Evolutionary conservation across 208 protist species (phyloP), one percentile per base, ranked within the genome.

Genomic region (Acanthamoeba culbertsoni): DNA sequence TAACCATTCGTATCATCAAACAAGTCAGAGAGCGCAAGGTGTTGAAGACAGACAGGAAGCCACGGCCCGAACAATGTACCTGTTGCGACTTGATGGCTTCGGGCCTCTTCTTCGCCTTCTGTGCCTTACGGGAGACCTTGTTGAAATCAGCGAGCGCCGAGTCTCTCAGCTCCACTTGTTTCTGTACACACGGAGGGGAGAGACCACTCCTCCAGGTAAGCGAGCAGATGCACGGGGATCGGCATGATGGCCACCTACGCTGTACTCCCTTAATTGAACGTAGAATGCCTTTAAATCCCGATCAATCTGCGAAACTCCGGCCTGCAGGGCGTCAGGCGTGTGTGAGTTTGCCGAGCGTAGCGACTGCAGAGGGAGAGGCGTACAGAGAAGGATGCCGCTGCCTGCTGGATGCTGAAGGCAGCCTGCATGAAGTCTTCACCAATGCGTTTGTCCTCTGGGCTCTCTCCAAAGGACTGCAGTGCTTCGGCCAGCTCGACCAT

Each of bases 401-500:
- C 84, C 12, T 91, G 28, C 23, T 91, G 40, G 10, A 91, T 71
- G 62, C 62, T 91, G 8, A 28, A 26, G 33, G 84, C 84, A 37
- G 84, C 53, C 37, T 63, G 18, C 84, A 91, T 91, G 28, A 91
- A 91, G 84, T 65, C 84, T 31, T 63, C 45, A 12, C 84, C 53
- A n/a, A 91, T 71, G 5, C 57, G 35, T 8, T 91, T 91, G 84
- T 42, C 42, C 23, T 91, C 84, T 40, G 53, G 28, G 53, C n/a
- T 37, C 33, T 48, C 62, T 3, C 40, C 84, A 28, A 91, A 91
- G 23, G 43, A 51, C n/a, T 91, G 84, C 40, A 91, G 31, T 35
- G 35, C 28, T 28, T 71, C 53, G 26, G 84, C 84, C 35, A 91
- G 18, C 8, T 91, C 40, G 31, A 71, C 28, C 84, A 91, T 91